These are phyloP conservation scores for Candida insectalens DNA, from an alignment of 805 yeast genomes.

Conservation along the genomic window DNA sequence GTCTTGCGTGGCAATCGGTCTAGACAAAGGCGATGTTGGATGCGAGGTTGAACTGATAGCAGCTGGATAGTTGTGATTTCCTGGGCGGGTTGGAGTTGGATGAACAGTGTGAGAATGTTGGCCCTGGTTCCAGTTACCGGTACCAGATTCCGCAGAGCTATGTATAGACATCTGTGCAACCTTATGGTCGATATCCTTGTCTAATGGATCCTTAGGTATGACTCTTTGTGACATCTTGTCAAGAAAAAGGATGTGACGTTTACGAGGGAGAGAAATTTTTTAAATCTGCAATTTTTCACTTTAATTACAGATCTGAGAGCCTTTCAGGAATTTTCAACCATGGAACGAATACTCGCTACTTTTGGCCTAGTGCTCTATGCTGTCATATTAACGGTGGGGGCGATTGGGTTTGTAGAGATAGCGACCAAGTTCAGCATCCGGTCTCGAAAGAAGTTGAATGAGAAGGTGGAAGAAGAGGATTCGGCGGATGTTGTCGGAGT, in stretches of 20 bases:
- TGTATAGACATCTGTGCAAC: constrained; percentile 7
- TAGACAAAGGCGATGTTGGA: constrained; percentile 17
- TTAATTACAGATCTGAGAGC: neutral
- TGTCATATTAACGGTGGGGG: constrained; percentile 18
- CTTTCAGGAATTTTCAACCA: neutral
- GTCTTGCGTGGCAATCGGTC: constrained; percentile 9
- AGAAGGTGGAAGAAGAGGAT: constrained; percentile 13
- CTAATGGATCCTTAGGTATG: constrained; percentile 12
- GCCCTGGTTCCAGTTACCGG: no score
- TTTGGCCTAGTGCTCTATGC: constrained; percentile 17
- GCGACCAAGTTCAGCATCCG: constrained; percentile 12
- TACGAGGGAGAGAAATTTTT: no score
- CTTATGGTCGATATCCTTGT: constrained; percentile 12
- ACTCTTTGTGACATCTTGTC: no score
- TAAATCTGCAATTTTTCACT: neutral
- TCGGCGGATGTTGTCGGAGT: constrained; percentile 49
- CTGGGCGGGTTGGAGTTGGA: no score
- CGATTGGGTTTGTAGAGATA: constrained; percentile 21
- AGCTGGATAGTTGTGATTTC: neutral
- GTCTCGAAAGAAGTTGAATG: constrained; percentile 8
- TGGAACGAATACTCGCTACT: neutral
- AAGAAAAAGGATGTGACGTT: no score
- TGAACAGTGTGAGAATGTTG: no score
- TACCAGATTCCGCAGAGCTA: no score
- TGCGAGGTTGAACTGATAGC: no score